Conservation (phyloP, 371 early-diverging fungal species). For the Phascolomyces articulosus region DNA sequence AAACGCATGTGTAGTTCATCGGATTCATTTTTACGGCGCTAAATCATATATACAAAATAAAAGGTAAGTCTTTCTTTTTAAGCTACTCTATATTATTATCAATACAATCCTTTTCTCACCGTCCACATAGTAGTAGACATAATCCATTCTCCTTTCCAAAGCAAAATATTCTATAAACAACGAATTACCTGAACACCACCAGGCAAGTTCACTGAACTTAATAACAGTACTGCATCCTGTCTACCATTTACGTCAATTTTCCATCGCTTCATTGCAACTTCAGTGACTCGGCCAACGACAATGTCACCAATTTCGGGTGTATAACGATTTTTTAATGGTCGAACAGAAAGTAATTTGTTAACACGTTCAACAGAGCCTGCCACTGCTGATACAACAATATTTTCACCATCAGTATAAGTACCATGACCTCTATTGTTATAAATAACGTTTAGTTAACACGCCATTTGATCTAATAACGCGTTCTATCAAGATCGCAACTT, state of each 20-base stretch:
- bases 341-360: slow-evolving; percentile 95
- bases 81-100: too few species aligned
- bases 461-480: neutral
- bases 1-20: slow-evolving; percentile 99
- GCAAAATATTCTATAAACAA: neutral
- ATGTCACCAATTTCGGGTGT: slow-evolving; percentile 98
- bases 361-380: slow-evolving; percentile 94
- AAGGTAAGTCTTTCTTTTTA: neutral
- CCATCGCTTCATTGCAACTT: slow-evolving; percentile 95
- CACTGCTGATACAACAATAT: slow-evolving; percentile 78
- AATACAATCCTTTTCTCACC: too few species aligned
- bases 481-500: too few species aligned
- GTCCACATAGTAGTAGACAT: too few species aligned
- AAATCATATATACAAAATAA: neutral
- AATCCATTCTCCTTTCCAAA: too few species aligned
- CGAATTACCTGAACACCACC: slow-evolving; percentile 89
- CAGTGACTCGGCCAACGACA: slow-evolving; percentile 96
- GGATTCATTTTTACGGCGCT: slow-evolving; percentile 95
- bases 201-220: slow-evolving; percentile 96
- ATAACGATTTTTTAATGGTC: slow-evolving; percentile 88
- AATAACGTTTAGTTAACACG: too few species aligned
- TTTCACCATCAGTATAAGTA: slow-evolving; percentile 77
- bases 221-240: slow-evolving; percentile 87
- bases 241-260: slow-evolving; percentile 93
- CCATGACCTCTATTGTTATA: slow-evolving; percentile 87